Percentiles rank a stretch among this genome's conserved stretches.
These are phyloP conservation scores for Candida easanensis DNA, from an alignment of 805 yeast genomes.

Conservation along the genomic window DNA sequence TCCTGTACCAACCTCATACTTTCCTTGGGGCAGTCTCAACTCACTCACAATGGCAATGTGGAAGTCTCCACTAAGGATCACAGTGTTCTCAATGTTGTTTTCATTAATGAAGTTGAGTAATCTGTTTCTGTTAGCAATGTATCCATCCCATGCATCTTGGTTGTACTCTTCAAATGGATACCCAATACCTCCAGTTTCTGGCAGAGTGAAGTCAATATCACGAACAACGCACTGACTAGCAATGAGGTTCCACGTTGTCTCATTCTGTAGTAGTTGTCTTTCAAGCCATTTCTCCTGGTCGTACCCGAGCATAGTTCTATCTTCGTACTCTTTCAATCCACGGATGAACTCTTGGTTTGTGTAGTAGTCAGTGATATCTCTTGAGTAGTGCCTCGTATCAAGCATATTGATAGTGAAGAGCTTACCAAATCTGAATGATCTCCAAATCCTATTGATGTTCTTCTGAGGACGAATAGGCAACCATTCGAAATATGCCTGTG, in stretches of 20 bases:
- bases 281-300: slow-evolving; percentile 28
- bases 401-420: slow-evolving; percentile 22
- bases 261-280: slow-evolving; percentile 14
- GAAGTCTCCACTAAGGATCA: slow-evolving; percentile 26
- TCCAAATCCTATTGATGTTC: slow-evolving; percentile 22
- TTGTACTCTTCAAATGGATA: slow-evolving; percentile 20
- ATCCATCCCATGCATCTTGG: slow-evolving; percentile 29
- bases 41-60: slow-evolving; percentile 28
- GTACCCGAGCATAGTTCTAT: slow-evolving; percentile 27
- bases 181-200: slow-evolving; percentile 19
- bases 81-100: slow-evolving; percentile 17
- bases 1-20: slow-evolving; percentile 22
- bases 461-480: slow-evolving; percentile 24
- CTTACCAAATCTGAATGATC: slow-evolving; percentile 22
- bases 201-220: slow-evolving; percentile 11
- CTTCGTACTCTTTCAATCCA: slow-evolving; percentile 18
- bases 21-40: slow-evolving; percentile 9
- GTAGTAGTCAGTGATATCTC: slow-evolving; percentile 27
- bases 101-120: slow-evolving; percentile 17
- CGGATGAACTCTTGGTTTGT: slow-evolving; percentile 19
- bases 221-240: slow-evolving; percentile 17
- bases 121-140: slow-evolving; percentile 24
- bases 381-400: slow-evolving; percentile 26
- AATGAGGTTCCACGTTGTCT: slow-evolving; percentile 21
- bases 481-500: slow-evolving; percentile 28